Evolutionary conservation across 768 basidiomycete genomes (phyloP), one percentile per base, ranked within the genome.

Genomic region (Neoboletus magnificus): DNA sequence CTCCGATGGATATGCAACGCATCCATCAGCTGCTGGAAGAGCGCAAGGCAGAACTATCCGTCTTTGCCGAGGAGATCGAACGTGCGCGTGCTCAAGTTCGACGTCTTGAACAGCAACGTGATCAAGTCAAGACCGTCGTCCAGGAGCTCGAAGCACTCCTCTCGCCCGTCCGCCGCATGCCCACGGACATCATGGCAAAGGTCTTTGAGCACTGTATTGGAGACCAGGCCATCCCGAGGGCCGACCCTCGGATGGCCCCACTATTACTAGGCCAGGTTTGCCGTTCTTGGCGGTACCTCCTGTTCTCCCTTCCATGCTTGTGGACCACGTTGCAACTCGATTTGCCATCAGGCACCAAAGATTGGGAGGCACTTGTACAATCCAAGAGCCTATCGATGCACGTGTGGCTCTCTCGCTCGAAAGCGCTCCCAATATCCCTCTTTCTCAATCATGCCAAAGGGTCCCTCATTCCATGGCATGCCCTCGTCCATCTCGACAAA

Each of bases 101-200:
- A 0, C 45, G 35, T 25, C 64, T 70, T 29, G 70, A 72, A 29
- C 46, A 30, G 1, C 54, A 60, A 23, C 57, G 59, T 5, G 49
- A 48, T 9, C 39, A 48, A 0, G 51, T 60, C 13, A 33, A 54
- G 5, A 46, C 3, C n/a, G 37, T 70, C 54, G 55, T 68, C 15
- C 58, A 56, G 1, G 62, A 70, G 45, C 62, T 70, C 44, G 57
- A 68, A 27, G 68, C 70, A 0, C 63, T 70, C 23, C 12, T 62
- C 15, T 68, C 68, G 11, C 70, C 68, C 50, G 52, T 68, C 6
- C 70, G 71, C 32, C 70, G 69, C 50, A 60, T 72, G 58, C 69
- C 69, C 47, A 68, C 59, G 12, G 69, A 70, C 52, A 59, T 72
- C 57, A 69, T 70, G 55, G 52, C 55, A 16, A 66, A 52, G 9